Base-by-base conservation (phyloP, 2,329 filamentous ascomycete genomes). In the Immersiporthe knoxdaviesiana region DNA sequence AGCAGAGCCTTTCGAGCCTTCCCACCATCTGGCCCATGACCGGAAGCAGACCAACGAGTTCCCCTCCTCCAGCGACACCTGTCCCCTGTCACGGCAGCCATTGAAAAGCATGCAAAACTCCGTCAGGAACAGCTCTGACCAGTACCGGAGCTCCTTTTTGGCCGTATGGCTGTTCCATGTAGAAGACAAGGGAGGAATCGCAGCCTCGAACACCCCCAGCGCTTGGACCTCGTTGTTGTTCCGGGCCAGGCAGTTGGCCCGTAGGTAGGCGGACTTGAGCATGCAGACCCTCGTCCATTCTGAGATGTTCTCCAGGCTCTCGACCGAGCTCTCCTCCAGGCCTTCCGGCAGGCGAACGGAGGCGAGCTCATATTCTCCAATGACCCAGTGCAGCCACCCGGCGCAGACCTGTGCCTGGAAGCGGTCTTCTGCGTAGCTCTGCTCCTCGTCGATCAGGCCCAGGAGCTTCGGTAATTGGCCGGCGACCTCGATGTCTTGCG, bases 221-320 rank as follows among this genome's bases (percentile, higher is more conserved):
- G 92, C 92, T 67, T 91, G 88, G 14, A 79, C 75, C 58, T 83
- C 80, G 71, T 84, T 80, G 16, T 81, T 80, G 32, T 81, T 81
- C 32, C 84, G 84, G 41, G 84, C 83, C 66, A 88, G 80, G 73
- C 85, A 86, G 76, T 84, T 90, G 77, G 92, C 92, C 77, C 90
- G 91, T 63, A 97, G 85, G 77, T 93, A 97, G 62, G 89, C 87
- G 27, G 89, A 89, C 78, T 95, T 97, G 67, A 96, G 83, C 37
- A 91, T 87, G 79, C 93, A 97, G 27, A 96, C 91, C 72, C 89
- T 90, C 2, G 93, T 93, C 93, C 93, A 97, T 76, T 90, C 88
- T 2, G 88, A 87, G 18, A 88, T 79, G 58, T 84, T 82, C 11
- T 84, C 83, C n/a, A 82, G 78, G n/a, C 81, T 81, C 37, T 86